Base-by-base conservation (phyloP, 495 filamentous ascomycete species). In the Penicillium dipodomyicola region DNA sequence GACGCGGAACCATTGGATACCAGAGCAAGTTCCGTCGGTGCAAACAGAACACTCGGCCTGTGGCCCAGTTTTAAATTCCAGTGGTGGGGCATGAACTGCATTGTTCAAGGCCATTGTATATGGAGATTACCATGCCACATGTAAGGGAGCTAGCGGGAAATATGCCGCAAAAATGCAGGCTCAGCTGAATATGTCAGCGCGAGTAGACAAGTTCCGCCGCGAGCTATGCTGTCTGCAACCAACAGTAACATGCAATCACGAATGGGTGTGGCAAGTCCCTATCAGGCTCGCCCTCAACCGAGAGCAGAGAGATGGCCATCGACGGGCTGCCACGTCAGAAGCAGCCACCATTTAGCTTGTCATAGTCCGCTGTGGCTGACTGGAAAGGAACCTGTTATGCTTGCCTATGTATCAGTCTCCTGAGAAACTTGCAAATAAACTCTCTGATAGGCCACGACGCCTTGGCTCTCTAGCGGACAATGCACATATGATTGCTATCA, bases 321-420 rank as follows among this genome's bases (percentile, higher is more conserved):
- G 14, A 17, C 53, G 60, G 56, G 4, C 39, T 67, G 65, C 67
- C 67, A 70, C 67, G 67, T 70, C 67, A 70, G 67, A 67, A 59
- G 47, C 53, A 60, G 42, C 59, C 58, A 37, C 25, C 50, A 50
- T 54, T 49, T 40, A 57, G 23, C 41, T 44, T 37, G 46, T 22
- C 19, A 52, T 53, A 39, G 41, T 29, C 54, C 27, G 45, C 32
- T 62, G 62, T 59, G 64, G 57, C 60, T 64, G 57, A 30, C 27
- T 50, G 23, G 47, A 35, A 42, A 27, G 48, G 23, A 45, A 47
- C 35, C 52, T 39, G 35, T 46, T 35, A 59, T 63, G 52, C 58
- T 55, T 60, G 55, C 29, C 23, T 59, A 66, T 66, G 63, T 66
- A 68, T 64, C 65, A 60, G 58, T 57, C 54, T 54, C 44, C 54